Evolutionary conservation across 768 basidiomycete species (phyloP).

Genomic region (Baorangia bicolor): DNA sequence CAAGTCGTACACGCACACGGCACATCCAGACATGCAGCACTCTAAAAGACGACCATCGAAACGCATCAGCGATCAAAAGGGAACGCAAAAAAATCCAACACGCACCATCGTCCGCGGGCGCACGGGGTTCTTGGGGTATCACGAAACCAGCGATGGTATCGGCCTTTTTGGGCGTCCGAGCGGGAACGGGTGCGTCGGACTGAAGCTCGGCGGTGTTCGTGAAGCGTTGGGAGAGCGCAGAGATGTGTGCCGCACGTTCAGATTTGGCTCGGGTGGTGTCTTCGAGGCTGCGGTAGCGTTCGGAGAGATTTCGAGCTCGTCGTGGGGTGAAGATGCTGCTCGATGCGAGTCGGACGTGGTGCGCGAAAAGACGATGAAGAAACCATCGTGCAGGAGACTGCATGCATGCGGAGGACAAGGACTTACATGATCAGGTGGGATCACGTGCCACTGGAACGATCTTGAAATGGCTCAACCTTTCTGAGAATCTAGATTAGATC

Average conservation of each 20-base stretch:
- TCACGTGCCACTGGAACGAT: no score
- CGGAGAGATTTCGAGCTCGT: constrained; percentile 61
- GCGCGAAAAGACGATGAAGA: neutral
- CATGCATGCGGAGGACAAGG: constrained; percentile 15
- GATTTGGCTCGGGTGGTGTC: constrained; percentile 48
- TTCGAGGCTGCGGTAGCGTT: constrained; percentile 57
- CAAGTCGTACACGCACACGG: constrained; percentile 87
- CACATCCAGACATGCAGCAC: constrained; percentile 95
- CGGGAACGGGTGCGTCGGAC: neutral
- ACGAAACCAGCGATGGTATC: constrained; percentile 29
- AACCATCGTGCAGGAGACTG: constrained; percentile 9
- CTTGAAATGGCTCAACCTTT: no score
- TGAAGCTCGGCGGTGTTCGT: neutral
- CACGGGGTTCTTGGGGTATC: constrained; percentile 60
- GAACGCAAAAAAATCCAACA: neutral
- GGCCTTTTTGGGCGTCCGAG: neutral
- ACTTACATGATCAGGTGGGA: no score
- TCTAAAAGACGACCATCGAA: constrained; percentile 43
- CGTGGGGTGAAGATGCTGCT: neutral
- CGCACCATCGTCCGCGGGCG: constrained; percentile 62
- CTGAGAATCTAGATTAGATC: no score
- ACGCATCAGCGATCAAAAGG: neutral
- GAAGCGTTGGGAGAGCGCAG: constrained; percentile 18
- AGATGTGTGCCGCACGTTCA: constrained; percentile 33
- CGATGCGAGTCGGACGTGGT: constrained; percentile 9